These are phyloP conservation scores for Fusarium fujikuroi DNA, from an alignment of 2,329 filamentous ascomycete species.

Conservation along the genomic window DNA sequence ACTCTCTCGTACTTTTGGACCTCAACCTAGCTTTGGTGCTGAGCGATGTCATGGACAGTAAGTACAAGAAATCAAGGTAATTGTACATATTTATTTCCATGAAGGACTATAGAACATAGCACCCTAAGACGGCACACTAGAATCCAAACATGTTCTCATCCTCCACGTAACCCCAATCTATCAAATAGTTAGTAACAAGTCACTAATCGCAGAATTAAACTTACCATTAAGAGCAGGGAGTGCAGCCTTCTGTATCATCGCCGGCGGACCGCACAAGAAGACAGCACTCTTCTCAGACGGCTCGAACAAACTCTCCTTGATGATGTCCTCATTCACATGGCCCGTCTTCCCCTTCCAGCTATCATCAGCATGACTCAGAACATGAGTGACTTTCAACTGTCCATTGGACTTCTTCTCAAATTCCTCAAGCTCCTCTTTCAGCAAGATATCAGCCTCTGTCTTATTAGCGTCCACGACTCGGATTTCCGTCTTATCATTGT, in stretches of 20 bases:
- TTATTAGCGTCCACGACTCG: constrained; percentile 61
- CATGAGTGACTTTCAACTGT: neutral
- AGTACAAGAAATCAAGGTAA: too few relatives aligned
- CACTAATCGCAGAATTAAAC: neutral
- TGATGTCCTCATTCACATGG: neutral
- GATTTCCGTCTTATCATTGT: constrained; percentile 52
- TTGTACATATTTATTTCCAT: fast-evolving
- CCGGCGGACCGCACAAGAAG: neutral
- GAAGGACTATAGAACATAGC: neutral
- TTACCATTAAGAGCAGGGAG: neutral
- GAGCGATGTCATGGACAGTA: fast-evolving
- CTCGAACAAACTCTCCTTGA: neutral
- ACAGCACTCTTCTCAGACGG: neutral
- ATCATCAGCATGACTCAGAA: neutral
- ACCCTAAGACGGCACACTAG: fast-evolving
- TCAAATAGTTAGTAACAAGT: neutral
- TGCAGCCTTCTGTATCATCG: neutral
- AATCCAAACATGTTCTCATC: constrained; percentile 3
- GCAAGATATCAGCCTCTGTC: constrained; percentile 58
- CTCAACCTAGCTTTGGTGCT: neutral
- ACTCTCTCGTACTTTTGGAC: neutral
- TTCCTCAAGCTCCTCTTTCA: constrained; percentile 54
- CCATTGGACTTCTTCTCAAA: constrained; percentile 52
- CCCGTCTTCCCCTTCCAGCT: too few relatives aligned
- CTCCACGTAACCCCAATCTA: constrained; percentile 1